These are phyloP conservation scores for Cytospora piceae DNA, from an alignment of 2,329 filamentous ascomycete species.

Conservation along the genomic window DNA sequence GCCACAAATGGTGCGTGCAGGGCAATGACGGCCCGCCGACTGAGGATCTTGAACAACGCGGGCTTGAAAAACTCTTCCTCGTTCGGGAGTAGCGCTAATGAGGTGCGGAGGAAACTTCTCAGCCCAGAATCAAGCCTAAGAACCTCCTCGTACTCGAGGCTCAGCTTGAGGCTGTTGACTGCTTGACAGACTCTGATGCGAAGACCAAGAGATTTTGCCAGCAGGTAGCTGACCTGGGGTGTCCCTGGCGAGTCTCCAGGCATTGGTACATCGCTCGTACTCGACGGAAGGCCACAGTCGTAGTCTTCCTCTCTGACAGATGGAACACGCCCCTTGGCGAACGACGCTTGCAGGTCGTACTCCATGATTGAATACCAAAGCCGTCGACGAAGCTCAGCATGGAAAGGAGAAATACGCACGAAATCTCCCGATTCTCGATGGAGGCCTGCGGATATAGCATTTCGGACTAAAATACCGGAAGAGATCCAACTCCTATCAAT, in stretches of 20 bases:
- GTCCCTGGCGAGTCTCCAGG: no score
- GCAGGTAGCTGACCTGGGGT: not conserved
- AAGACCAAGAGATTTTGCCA: constrained; percentile 16
- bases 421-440: constrained; percentile 25
- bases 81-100: not conserved
- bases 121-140: constrained; percentile 23
- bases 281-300: constrained; percentile 23
- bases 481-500: constrained; percentile 27
- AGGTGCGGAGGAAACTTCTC: constrained; percentile 14
- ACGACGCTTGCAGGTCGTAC: constrained; percentile 35
- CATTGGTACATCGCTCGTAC: not conserved
- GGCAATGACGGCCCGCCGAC: constrained; percentile 18
- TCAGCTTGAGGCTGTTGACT: constrained; percentile 23
- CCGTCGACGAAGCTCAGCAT: constrained; percentile 35
- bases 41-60: constrained; percentile 12
- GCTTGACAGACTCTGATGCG: constrained; percentile 11
- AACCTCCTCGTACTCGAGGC: constrained; percentile 19
- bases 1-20: constrained; percentile 23
- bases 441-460: constrained; percentile 25
- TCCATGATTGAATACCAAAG: constrained; percentile 36
- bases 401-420: constrained; percentile 30
- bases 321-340: constrained; percentile 33
- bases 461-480: constrained; percentile 20
- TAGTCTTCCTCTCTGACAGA: constrained; percentile 33
- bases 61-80: constrained; percentile 1